Percentiles rank a stretch among this genome's conserved stretches.
These are phyloP conservation scores for Penicillium sp. DNA, from an alignment of 2,329 filamentous ascomycete species.

Conservation along the genomic window DNA sequence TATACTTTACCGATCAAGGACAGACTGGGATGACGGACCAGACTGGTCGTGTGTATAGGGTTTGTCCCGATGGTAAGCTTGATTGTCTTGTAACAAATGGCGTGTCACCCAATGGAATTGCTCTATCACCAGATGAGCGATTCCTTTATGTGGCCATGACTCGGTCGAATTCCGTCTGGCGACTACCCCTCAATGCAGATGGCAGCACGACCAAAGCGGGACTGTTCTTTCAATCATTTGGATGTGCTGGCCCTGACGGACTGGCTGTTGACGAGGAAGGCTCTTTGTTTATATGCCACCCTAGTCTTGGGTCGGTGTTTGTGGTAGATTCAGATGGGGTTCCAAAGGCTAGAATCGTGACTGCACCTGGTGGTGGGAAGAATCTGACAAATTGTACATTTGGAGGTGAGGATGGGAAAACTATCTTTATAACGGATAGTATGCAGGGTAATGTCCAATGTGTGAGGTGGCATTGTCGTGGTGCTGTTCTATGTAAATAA, in stretches of 20 bases:
- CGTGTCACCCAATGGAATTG: conserved; percentile 46
- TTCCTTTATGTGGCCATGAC: conserved; percentile 46
- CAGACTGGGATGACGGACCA: conserved; percentile 50
- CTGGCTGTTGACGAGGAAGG: conserved; percentile 47
- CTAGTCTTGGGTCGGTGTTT: conserved; percentile 42
- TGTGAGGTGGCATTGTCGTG: conserved; percentile 21
- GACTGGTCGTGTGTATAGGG: conserved; percentile 46
- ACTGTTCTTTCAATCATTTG: conserved; percentile 49
- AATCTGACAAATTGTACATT: conserved; percentile 51
- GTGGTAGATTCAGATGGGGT: conserved; percentile 44
- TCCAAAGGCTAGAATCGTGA: conserved; percentile 44
- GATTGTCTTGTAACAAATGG: conserved; percentile 46
- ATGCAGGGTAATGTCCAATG: conserved; percentile 36
- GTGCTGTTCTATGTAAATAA: background rate
- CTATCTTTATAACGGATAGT: conserved; percentile 48
- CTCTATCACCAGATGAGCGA: conserved; percentile 43
- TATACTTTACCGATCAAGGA: conserved; percentile 53
- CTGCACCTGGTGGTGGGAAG: conserved; percentile 32
- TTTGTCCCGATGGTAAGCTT: conserved; percentile 39
- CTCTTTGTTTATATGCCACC: conserved; percentile 42
- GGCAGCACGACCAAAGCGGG: conserved; percentile 46
- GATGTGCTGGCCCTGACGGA: conserved; percentile 46
- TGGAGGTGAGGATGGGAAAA: conserved; percentile 42
- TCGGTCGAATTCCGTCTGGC: conserved; percentile 47
- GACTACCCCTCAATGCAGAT: conserved; percentile 44